Percentiles rank a stretch among this genome's conserved stretches.
These are phyloP conservation scores for Alternaria consortialis DNA, from an alignment of 2,329 filamentous ascomycete genomes.

Conservation along the genomic window DNA sequence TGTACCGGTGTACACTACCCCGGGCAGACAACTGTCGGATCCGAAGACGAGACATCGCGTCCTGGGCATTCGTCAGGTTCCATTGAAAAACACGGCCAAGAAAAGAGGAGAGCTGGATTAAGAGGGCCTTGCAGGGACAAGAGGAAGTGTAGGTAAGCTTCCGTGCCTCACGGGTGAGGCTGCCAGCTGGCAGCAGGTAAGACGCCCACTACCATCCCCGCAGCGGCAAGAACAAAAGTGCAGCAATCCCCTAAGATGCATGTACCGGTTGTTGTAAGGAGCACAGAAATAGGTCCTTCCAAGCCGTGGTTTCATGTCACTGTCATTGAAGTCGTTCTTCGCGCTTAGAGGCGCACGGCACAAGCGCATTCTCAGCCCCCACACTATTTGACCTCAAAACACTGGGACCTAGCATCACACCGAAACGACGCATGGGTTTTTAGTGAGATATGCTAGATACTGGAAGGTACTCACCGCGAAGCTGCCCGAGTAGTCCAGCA, in stretches of 20 bases:
- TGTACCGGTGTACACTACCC: not conserved
- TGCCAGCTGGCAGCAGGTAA: conserved; percentile 4
- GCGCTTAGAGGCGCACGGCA: conserved; percentile 4
- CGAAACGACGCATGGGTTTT: not conserved
- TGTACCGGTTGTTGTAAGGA: not conserved
- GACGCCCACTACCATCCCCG: not conserved
- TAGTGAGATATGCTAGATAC: conserved; percentile 2
- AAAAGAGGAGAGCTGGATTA: not conserved
- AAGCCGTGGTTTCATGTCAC: not conserved
- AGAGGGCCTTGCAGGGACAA: not conserved
- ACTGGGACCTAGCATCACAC: not conserved
- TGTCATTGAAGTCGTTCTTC: not conserved
- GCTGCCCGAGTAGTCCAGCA: not conserved
- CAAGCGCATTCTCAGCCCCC: conserved; percentile 9
- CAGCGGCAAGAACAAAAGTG: not conserved
- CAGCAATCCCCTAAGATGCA: not conserved
- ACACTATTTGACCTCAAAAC: conserved; percentile 1
- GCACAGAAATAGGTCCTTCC: not conserved
- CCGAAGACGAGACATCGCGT: not conserved
- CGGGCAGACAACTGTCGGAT: not conserved
- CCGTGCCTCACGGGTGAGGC: conserved; percentile 17
- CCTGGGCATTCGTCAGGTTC: not conserved
- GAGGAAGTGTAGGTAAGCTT: conserved; percentile 11
- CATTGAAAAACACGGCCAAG: not conserved
- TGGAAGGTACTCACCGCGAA: not conserved